A percentile compares a stretch with the other conserved stretches of the same genome.
These are phyloP conservation scores for Xylariaceae sp. DNA, from an alignment of 2,329 filamentous ascomycete genomes.

Conservation along the genomic window DNA sequence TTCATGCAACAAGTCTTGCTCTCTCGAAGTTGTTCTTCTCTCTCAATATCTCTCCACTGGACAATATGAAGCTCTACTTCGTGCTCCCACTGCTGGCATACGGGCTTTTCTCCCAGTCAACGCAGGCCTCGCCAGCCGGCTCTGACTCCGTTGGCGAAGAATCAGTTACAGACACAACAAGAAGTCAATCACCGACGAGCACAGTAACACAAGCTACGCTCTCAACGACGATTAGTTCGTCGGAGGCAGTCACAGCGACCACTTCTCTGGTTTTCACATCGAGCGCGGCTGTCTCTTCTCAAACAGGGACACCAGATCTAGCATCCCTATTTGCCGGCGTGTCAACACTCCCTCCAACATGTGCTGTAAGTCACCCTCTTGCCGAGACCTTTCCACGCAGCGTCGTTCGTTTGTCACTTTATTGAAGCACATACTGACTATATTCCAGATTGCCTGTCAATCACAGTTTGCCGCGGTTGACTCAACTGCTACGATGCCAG, in stretches of 20 bases:
- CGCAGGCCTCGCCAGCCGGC: not conserved
- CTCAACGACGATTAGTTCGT: not conserved
- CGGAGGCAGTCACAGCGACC: not conserved
- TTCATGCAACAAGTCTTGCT: too few species aligned
- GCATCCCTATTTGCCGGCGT: not conserved
- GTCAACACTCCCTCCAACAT: not conserved
- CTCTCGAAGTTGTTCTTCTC: too few species aligned
- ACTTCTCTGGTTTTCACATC: too few species aligned
- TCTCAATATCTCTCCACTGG: not conserved
- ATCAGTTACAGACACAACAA: too few species aligned
- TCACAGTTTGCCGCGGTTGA: not conserved
- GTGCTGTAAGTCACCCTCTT: not conserved
- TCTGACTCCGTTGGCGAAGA: not conserved
- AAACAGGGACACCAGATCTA: not conserved
- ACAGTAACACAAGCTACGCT: not conserved
- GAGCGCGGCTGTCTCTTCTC: too few species aligned
- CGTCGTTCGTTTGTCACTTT: not conserved
- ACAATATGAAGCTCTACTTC: not conserved
- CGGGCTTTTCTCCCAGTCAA: not conserved
- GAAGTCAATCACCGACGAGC: too few species aligned
- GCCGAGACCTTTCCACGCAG: not conserved
- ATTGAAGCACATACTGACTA: not conserved
- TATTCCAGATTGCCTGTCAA: not conserved
- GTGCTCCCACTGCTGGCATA: not conserved
- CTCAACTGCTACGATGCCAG: not conserved